Evolutionary conservation across 768 basidiomycete genomes (phyloP), one percentile per base, ranked within the genome.

Genomic region (Clathrus columnatus): DNA sequence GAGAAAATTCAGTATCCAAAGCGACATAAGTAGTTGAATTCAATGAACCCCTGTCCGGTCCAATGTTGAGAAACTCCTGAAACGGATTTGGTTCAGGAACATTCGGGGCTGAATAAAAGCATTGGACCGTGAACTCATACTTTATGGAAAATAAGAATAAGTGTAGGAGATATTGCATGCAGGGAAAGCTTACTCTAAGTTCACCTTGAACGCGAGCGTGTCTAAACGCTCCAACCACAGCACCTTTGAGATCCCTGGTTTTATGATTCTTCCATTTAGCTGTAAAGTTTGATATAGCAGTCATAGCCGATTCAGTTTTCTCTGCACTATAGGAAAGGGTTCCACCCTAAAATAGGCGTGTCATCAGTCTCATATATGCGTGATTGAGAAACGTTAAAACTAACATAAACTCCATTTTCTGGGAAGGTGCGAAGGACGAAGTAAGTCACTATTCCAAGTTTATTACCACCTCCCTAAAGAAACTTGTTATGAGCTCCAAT

Each of bases 401-500:
- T 11, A 11, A 42, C 41, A 11, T 28, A 55, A 23, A 24, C 24
- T 20, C 26, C 17, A 7, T 23, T 53, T 51, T 67, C 51, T 5
- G 26, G 27, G 47, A 63, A 59, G 5, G 63, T 61, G 28, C 51
- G 59, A 41, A 67, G 50, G 8, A 57, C 63, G 50, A 65, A 67
- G 23, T 59, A 45, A 26, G 65, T 61, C 6, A 66, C 60, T 45
- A 67, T 62, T 24, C 65, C 65, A 48, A 67, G 66, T 36, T 67
- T 67, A n/a, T n/a, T n/a, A n/a, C n/a, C n/a, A n/a, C 48, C 64
- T 64, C 16, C 60, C 61, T n/a, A n/a, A n/a, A n/a, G n/a, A n/a
- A 29, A 62, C 62, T n/a, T 62, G 62, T 61, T 63, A 18, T 7
- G 21, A 44, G 52, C 17, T 24, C 26, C 42, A 24, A 20, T 44